Evolutionary conservation across 164 flowering plant species (phyloP), one percentile per base, ranked within the genome.

Genomic region (Aristolochia fimbriata): DNA sequence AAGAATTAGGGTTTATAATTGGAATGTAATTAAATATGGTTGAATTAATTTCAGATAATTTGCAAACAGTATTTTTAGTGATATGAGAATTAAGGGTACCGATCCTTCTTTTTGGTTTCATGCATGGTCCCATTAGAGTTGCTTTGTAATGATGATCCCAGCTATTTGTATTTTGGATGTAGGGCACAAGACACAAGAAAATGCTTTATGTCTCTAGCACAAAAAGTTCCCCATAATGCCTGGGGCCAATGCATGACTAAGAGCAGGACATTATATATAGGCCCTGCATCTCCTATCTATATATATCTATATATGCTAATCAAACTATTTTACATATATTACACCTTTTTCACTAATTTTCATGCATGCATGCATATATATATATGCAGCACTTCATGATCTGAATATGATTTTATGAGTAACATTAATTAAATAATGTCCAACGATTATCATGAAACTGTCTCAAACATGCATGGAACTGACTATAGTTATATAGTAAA

Each of bases 201-300:
- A 27, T 22, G 27, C 56, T 52, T 52, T 52, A 22, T 52, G 30
- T 22, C 56, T 27, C 23, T 52, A 27, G 56, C 56, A 52, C 30
- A 52, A 52, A 52, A 52, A 23, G 56, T 22, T 52, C 15, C 19
- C 56, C 23, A 23, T 52, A 52, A 52, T 52, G 56, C 23, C 30
- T 52, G 15, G 56, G 56, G 27, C 27, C 17, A 11, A 27, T 2
- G 30, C n/a, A 51, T 10, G 22, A 52, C 31, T 22, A 52, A 23
- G 31, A 23, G 56, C 23, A 22, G 16, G 56, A 52, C 13, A 20
- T n/a, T 20, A 25, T 20, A 23, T 14, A 22, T 22, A 15, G 30
- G 30, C 23, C 53, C 20, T n/a, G 12, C 56, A 14, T 22, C 55
- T 15, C 27, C 15, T 52, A 24, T 52, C 14, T 6, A 22, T 24